phyloP scores from a whole-genome alignment of 305 asterid species.

The Striga hermonthica region DNA sequence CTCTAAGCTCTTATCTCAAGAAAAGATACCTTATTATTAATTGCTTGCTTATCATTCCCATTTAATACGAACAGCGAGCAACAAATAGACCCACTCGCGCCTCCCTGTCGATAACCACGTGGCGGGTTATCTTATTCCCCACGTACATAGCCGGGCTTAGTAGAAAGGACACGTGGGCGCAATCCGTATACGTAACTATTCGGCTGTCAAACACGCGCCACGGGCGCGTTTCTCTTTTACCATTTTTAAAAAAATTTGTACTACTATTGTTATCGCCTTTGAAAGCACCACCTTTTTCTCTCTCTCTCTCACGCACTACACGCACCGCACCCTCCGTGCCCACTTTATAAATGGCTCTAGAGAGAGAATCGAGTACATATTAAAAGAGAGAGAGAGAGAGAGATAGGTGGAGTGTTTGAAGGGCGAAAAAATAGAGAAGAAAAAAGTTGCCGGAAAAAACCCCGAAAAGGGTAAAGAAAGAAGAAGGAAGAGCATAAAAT shows the following conservation, averaged over 20 bases:
- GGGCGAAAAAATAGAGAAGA: slow-evolving; percentile 3
- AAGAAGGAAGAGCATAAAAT: slow-evolving; percentile 1
- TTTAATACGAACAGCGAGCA: not conserved
- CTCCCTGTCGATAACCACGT: slow-evolving; percentile 14
- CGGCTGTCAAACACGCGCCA: slow-evolving; percentile 18
- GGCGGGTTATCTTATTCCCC: slow-evolving; percentile 31
- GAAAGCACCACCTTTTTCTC: slow-evolving; percentile 27
- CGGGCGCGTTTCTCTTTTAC: slow-evolving; percentile 6
- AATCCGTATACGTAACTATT: not conserved
- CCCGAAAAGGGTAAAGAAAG: not conserved
- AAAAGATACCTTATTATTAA: not conserved
- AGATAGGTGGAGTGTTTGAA: slow-evolving; percentile 23
- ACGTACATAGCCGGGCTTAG: slow-evolving; percentile 30
- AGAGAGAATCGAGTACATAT: slow-evolving; percentile 23
- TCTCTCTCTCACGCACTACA: slow-evolving; percentile 32
- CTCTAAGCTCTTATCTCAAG: not conserved
- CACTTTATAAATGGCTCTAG: slow-evolving; percentile 27
- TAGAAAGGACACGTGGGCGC: slow-evolving; percentile 25
- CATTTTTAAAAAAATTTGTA: slow-evolving; percentile 2
- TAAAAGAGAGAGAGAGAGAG: slow-evolving; percentile 28
- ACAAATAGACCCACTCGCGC: slow-evolving; percentile 29
- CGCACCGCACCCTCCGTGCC: slow-evolving; percentile 24
- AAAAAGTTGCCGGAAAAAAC: slow-evolving; percentile 24
- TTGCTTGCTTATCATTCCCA: not conserved
- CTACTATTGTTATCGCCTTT: slow-evolving; percentile 19